Evolutionary conservation across 1,139 yeast species (phyloP).

Genomic region (Candida sojae): DNA sequence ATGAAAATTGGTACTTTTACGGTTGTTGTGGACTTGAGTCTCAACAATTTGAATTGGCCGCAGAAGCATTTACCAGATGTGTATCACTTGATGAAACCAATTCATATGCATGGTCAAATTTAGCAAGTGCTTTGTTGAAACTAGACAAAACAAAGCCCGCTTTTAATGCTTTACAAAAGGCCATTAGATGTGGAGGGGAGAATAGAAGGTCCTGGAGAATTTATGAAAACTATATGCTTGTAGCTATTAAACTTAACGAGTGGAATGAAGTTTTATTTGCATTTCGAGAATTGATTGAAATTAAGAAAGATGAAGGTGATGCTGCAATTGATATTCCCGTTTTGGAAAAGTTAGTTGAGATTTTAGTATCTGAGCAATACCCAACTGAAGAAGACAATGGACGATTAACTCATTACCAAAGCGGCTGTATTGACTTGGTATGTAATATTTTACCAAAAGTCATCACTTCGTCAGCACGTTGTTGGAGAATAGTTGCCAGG

Average conservation of each 20-base stretch:
- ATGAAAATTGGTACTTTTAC: slow-evolving; percentile 88
- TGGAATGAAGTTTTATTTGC: slow-evolving; percentile 90
- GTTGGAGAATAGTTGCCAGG: slow-evolving; percentile 82
- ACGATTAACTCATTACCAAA: slow-evolving; percentile 59
- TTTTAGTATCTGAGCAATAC: slow-evolving; percentile 56
- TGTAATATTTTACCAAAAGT: slow-evolving; percentile 67
- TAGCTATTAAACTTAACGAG: slow-evolving; percentile 76
- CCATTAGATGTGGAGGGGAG: slow-evolving; percentile 68
- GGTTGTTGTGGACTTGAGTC: slow-evolving; percentile 89
- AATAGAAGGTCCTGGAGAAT: slow-evolving; percentile 80
- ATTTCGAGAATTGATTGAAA: slow-evolving; percentile 54
- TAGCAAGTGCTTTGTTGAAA: slow-evolving; percentile 77
- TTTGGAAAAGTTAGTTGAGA: slow-evolving; percentile 70
- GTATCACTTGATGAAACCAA: slow-evolving; percentile 83
- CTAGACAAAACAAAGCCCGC: slow-evolving; percentile 73
- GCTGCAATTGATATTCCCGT: slow-evolving; percentile 73
- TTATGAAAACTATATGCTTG: slow-evolving; percentile 83
- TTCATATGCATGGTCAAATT: slow-evolving; percentile 91
- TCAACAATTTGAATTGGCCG: slow-evolving; percentile 71
- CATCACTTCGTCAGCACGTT: slow-evolving; percentile 67
- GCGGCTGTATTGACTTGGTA: slow-evolving; percentile 66
- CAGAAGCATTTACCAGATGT: slow-evolving; percentile 92
- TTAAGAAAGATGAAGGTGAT: slow-evolving; percentile 60
- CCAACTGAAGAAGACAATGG: slow-evolving; percentile 41
- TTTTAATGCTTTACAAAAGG: slow-evolving; percentile 77